A percentile compares a stretch with the other conserved stretches of the same genome.
Evolutionary conservation across 495 filamentous ascomycete genomes (phyloP).

Genomic region (Talaromyces nanjingensis): DNA sequence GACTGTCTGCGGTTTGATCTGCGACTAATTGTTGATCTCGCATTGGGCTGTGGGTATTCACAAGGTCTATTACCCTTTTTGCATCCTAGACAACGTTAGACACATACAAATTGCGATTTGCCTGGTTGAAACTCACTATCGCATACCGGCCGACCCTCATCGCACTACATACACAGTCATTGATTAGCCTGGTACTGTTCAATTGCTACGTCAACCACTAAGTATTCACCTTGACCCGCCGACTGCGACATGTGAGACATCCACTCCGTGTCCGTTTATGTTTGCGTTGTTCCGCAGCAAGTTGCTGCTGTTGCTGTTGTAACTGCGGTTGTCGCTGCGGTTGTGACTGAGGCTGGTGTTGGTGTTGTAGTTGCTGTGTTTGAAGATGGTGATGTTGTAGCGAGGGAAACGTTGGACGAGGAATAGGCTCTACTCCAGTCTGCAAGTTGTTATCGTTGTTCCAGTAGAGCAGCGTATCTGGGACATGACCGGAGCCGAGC

Average conservation of each 20-base stretch:
- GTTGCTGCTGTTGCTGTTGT: constrained; percentile 26
- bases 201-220: constrained; percentile 7
- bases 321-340: constrained; percentile 16
- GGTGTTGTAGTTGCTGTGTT: constrained; percentile 15
- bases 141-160: constrained; percentile 79
- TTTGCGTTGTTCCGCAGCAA: constrained; percentile 67
- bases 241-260: constrained; percentile 86
- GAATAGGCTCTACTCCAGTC: background rate
- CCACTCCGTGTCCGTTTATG: constrained; percentile 90
- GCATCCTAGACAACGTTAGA: constrained; percentile 51
- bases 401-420: constrained; percentile 15
- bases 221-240: constrained; percentile 73
- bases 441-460: background rate
- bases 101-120: constrained; percentile 11
- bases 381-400: constrained; percentile 15
- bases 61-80: constrained; percentile 81
- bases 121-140: constrained; percentile 53
- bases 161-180: constrained; percentile 55
- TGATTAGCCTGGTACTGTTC: background rate
- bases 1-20: constrained; percentile 38
- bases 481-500: constrained; percentile 30
- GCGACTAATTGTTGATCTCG: constrained; percentile 35
- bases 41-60: constrained; percentile 65
- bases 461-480: constrained; percentile 39
- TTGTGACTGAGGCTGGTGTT: constrained; percentile 15